Evolutionary conservation across 1,139 yeast genomes (phyloP).

Genomic region (Zygoascus sp.): DNA sequence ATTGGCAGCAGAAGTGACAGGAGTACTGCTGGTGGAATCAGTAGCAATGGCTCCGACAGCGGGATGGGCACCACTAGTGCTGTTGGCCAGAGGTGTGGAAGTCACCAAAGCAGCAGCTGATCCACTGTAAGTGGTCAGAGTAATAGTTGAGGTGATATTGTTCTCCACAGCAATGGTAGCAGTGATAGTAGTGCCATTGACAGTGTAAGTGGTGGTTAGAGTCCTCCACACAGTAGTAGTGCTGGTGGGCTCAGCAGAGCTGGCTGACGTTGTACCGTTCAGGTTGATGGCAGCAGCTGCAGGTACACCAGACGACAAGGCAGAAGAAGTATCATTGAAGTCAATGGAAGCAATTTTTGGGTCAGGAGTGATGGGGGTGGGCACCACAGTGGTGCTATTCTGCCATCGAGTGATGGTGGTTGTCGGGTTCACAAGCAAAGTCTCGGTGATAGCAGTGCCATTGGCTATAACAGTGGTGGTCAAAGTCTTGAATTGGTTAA

Average conservation of each 20-base stretch:
- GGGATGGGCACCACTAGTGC: conserved; percentile 9
- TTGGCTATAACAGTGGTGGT: conserved; percentile 28
- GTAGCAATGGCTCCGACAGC: conserved; percentile 14
- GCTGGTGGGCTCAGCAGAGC: conserved; percentile 7
- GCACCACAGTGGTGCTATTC: conserved; percentile 8
- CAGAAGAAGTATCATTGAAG: too few relatives aligned
- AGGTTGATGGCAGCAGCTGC: not conserved
- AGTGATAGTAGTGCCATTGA: conserved; percentile 25
- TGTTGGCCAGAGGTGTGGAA: not conserved
- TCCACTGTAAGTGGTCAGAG: not conserved
- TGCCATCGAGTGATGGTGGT: conserved; percentile 21
- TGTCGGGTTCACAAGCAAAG: conserved; percentile 16
- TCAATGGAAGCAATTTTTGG: too few relatives aligned
- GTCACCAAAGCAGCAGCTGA: conserved; percentile 2
- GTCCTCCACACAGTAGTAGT: conserved; percentile 11
- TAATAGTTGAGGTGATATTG: conserved; percentile 4
- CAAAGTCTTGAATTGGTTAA: conserved; percentile 23
- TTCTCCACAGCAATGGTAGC: conserved; percentile 24
- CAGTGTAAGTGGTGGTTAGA: conserved; percentile 13
- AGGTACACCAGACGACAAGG: too few relatives aligned
- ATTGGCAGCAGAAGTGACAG: conserved; percentile 1
- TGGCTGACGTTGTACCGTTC: too few relatives aligned
- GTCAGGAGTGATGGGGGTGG: conserved; percentile 9
- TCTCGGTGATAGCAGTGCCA: conserved; percentile 12
- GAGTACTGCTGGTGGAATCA: conserved; percentile 2